Conservation (phyloP, 116 monocot species). For the Papilionanthe hybrid region DNA sequence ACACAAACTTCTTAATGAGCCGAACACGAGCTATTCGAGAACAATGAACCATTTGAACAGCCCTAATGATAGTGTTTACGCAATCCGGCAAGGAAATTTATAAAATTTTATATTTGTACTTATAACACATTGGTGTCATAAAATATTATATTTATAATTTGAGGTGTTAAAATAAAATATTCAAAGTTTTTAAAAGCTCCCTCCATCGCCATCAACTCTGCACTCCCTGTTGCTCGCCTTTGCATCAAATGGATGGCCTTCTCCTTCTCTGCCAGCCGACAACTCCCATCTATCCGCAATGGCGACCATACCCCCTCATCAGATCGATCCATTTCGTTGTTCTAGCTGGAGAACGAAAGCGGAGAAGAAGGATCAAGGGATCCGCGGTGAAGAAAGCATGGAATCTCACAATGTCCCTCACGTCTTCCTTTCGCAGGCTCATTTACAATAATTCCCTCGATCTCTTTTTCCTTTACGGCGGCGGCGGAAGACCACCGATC, state of each 20-base stretch:
- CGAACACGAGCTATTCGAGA: too few relatives aligned
- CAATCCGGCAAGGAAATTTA: too few relatives aligned
- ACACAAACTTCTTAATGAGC: too few relatives aligned
- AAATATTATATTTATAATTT: too few relatives aligned
- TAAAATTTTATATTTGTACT: too few relatives aligned
- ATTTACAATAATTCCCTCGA: background rate
- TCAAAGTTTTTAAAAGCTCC: too few relatives aligned
- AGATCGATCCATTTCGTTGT: background rate
- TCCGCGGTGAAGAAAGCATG: background rate
- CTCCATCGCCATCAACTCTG: too few relatives aligned
- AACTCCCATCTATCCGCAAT: background rate
- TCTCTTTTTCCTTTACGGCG: background rate
- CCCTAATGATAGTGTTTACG: too few relatives aligned
- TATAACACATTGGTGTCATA: too few relatives aligned
- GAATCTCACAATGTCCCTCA: background rate
- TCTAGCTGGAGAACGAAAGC: background rate
- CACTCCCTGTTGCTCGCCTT: background rate
- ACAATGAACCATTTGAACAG: too few relatives aligned
- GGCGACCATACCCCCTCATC: background rate
- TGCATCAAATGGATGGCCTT: conserved; percentile 1
- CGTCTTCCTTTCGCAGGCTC: background rate
- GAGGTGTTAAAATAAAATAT: too few relatives aligned
- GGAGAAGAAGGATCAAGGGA: background rate
- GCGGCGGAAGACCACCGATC: background rate
- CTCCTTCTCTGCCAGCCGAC: background rate